phyloP scores from a whole-genome alignment of 2,329 filamentous ascomycete species.

The Elsinoe perseae region DNA sequence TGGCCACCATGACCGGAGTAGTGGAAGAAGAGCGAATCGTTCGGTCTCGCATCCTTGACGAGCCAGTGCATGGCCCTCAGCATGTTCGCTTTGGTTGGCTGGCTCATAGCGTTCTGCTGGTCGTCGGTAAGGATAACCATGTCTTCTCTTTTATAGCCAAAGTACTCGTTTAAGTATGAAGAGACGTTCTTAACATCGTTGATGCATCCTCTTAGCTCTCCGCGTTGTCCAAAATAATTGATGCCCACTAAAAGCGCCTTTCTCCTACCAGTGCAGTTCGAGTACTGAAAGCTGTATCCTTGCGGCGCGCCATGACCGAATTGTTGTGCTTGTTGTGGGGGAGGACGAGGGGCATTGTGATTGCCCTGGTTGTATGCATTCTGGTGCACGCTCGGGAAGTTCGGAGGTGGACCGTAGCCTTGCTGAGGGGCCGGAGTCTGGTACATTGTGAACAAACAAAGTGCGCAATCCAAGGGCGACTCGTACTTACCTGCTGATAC shows the following conservation, averaged over 20 bases:
- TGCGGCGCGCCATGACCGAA: constrained; percentile 76
- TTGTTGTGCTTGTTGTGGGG: constrained; percentile 42
- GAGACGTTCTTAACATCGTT: constrained; percentile 99
- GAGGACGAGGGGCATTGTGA: constrained; percentile 36
- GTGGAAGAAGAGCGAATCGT: constrained; percentile 95
- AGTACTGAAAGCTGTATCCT: constrained; percentile 82
- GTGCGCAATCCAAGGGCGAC: background rate
- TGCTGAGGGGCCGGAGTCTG: constrained; percentile 17
- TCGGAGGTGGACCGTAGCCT: constrained; percentile 18
- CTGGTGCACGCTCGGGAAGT: constrained; percentile 36
- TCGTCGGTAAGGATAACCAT: constrained; percentile 97
- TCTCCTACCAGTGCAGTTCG: constrained; percentile 75
- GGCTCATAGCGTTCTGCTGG: constrained; percentile 94
- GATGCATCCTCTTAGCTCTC: constrained; percentile 86
- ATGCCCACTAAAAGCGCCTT: constrained; percentile 91
- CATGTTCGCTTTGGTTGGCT: constrained; percentile 93
- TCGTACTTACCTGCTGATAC: constrained; percentile 35
- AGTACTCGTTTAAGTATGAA: constrained; percentile 76
- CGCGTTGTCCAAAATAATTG: constrained; percentile 91
- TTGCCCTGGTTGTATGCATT: constrained; percentile 53
- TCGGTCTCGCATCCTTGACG: constrained; percentile 83
- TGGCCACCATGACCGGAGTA: constrained; percentile 88
- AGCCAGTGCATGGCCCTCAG: constrained; percentile 96
- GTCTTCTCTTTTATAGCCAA: constrained; percentile 87
- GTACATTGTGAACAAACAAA: background rate